Base-by-base conservation (phyloP, 139 green algal species). In the Limnomonas spitsbergensis region DNA sequence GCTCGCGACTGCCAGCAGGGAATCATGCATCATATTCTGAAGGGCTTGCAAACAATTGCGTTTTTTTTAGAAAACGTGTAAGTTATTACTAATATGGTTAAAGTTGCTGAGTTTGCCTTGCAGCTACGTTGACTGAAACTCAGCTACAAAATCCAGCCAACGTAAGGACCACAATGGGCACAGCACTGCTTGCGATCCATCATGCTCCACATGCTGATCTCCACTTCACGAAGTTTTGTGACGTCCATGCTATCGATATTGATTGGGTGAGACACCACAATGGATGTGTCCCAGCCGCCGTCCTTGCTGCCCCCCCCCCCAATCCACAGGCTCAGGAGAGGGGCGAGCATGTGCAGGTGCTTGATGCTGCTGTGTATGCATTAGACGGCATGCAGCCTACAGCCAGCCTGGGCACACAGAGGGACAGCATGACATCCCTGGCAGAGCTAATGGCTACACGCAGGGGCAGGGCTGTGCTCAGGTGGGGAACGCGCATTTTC, bases 361-460 rank as follows among this genome's bases (percentile, higher is more conserved):
- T 86, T 71, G 89, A 93, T 77, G 83, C 90, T 34, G 81, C 86
- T 4, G 36, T 72, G 4, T 93, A 92, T 77, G 89, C 89, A 0
- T 79, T 93, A 71, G 89, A 91, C 66, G 89, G 89, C 3, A 81
- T 93, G 42, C 9, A 9, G 31, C 24, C 66, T 24, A 31, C 6
- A 14, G 54, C 40, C 39, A 54, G 75, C 24, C n/a, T 75, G 0
- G 40, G 38, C 2, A 83, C 77, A 66, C 82, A 85, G 79, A 79
- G 78, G 0, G 76, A 90, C 26, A 80, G 75, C 31, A 78, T 84
- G 7, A 78, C 66, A 1, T 67, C 77, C 9, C 74, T 92, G 20
- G 81, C 83, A 24, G 81, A 85, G 40, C 80, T 91, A 32, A 76
- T 85, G 40, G 69, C 80, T 42, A 86, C 80, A 2, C 80, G 83